These are phyloP conservation scores for Dendrobium chrysotoxum DNA, from an alignment of 106 monocot genomes.

Conservation along the genomic window DNA sequence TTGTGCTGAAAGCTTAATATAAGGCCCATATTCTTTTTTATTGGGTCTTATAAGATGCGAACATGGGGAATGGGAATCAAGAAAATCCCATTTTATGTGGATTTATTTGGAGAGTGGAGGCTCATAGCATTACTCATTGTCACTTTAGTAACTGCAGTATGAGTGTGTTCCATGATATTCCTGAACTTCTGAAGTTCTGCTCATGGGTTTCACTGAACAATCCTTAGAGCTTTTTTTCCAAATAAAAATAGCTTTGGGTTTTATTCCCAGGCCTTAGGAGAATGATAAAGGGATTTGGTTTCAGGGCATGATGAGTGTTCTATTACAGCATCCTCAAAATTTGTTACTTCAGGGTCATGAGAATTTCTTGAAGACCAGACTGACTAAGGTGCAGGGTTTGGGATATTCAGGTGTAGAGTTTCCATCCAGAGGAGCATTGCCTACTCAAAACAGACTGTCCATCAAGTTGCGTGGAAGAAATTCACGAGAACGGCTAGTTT, in stretches of 20 bases:
- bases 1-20: neutral
- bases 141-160: neutral
- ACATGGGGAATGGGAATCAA: neutral
- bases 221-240: neutral
- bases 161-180: neutral
- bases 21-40: neutral
- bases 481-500: conserved; percentile 8
- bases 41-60: neutral
- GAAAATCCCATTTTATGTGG: neutral
- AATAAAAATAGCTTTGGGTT: neutral
- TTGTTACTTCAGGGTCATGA: conserved; percentile 23
- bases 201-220: neutral
- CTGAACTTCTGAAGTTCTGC: neutral
- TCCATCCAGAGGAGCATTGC: conserved; percentile 22
- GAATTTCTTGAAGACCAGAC: conserved; percentile 26
- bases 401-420: conserved; percentile 31
- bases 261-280: neutral
- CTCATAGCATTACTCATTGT: neutral
- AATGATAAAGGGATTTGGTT: conserved; percentile 9
- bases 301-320: conserved; percentile 51
- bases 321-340: conserved; percentile 32
- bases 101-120: neutral
- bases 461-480: conserved; percentile 17
- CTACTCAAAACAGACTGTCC: conserved; percentile 20
- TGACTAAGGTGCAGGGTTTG: conserved; percentile 29